phyloP scores from a whole-genome alignment of 1,139 yeast species.

The Kodamaea suecica region DNA sequence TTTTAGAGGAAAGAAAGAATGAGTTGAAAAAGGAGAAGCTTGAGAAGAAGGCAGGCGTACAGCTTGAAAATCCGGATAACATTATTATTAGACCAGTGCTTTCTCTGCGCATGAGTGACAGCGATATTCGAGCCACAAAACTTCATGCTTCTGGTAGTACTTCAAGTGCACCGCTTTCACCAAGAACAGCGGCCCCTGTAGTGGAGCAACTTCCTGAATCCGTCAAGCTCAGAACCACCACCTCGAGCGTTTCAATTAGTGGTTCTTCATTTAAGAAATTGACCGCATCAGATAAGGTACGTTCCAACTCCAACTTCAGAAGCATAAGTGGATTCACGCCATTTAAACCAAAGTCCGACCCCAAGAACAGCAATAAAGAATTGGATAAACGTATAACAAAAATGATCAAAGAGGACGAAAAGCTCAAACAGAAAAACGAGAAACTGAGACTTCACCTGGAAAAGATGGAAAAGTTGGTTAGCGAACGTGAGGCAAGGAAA shows the following conservation, averaged over 20 bases:
- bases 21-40: conserved; percentile 12
- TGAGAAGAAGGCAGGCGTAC: not conserved
- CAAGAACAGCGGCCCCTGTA: conserved; percentile 2
- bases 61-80: not conserved
- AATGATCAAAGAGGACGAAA: conserved; percentile 31
- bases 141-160: conserved; percentile 2
- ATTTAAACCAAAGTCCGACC: conserved; percentile 25
- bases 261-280: not conserved
- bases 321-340: conserved; percentile 28
- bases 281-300: conserved; percentile 17
- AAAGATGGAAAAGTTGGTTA: conserved; percentile 15
- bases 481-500: conserved; percentile 9
- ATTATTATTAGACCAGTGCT: not conserved
- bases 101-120: conserved; percentile 1
- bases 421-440: conserved; percentile 21
- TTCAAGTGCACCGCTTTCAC: conserved; percentile 1
- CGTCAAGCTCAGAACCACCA: not conserved
- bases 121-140: conserved; percentile 5
- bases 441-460: conserved; percentile 18
- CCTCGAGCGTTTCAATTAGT: conserved; percentile 2
- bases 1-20: conserved; percentile 14
- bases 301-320: conserved; percentile 26
- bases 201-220: conserved; percentile 5
- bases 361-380: conserved; percentile 24
- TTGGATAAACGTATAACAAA: conserved; percentile 31